Percentiles rank a stretch among this genome's conserved stretches.
phyloP scores from a whole-genome alignment of 345 rosid species.

The Gossypium australe region DNA sequence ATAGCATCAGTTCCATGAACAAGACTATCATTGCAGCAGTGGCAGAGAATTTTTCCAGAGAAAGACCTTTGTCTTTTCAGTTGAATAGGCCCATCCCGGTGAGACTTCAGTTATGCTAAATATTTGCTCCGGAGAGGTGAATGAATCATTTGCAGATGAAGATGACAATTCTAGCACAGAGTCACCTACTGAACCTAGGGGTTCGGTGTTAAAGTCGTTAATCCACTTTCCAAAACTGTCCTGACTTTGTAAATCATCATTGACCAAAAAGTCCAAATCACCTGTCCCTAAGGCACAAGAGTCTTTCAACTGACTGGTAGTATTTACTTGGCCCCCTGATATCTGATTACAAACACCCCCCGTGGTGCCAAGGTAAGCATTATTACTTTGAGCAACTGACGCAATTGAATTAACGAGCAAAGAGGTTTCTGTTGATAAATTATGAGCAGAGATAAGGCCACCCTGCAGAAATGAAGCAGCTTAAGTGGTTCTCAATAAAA shows the following conservation, averaged over 20 bases:
- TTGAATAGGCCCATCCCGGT: conserved; percentile 71
- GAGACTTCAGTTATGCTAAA: conserved; percentile 78
- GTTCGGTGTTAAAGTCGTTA: conserved; percentile 43
- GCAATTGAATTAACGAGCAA: conserved; percentile 21
- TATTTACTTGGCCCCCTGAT: conserved; percentile 28
- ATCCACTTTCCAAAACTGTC: conserved; percentile 89
- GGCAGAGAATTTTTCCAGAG: not conserved
- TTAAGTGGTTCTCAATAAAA: not conserved
- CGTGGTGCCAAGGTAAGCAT: conserved; percentile 23
- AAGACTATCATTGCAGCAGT: not conserved
- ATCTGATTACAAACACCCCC: conserved; percentile 29
- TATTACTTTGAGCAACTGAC: conserved; percentile 21
- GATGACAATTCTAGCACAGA: conserved; percentile 37
- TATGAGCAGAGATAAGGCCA: conserved; percentile 17
- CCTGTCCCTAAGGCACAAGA: conserved; percentile 24
- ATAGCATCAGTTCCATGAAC: not conserved
- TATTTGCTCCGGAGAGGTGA: conserved; percentile 46
- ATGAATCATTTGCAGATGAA: conserved; percentile 35
- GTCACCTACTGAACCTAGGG: conserved; percentile 45
- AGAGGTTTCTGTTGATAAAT: conserved; percentile 23
- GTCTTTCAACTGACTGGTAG: conserved; percentile 31
- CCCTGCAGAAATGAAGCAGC: conserved; percentile 38
- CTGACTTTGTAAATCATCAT: conserved; percentile 61
- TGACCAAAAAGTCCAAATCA: conserved; percentile 39
- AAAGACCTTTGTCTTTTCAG: conserved; percentile 79